Evolutionary conservation across 2,329 filamentous ascomycete species (phyloP).

Genomic region (Xylaria sp.): DNA sequence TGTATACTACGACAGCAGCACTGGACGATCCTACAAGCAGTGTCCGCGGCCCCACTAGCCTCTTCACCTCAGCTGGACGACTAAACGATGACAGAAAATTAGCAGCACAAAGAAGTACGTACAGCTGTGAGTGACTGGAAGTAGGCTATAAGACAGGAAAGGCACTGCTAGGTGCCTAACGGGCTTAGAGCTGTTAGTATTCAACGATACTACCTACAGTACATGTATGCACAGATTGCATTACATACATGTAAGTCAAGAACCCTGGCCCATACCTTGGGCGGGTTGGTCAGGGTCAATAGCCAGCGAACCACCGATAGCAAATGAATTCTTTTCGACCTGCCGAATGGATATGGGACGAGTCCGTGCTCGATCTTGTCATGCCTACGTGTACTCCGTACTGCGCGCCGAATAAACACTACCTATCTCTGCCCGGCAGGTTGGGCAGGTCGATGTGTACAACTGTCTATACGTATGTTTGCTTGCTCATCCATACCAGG

Average conservation of each 20-base stretch:
- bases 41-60: neutral
- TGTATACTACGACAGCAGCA: neutral
- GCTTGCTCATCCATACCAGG: neutral
- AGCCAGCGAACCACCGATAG: conserved; percentile 3
- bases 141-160: neutral
- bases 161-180: no score
- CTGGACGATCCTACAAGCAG: neutral
- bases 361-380: conserved; percentile 8
- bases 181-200: neutral
- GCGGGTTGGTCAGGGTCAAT: neutral
- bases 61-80: neutral
- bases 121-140: neutral
- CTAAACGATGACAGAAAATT: neutral
- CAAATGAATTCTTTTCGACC: neutral
- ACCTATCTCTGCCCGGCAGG: neutral
- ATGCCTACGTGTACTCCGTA: conserved; percentile 9
- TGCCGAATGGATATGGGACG: neutral
- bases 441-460: neutral
- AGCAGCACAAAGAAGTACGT: neutral
- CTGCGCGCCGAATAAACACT: neutral
- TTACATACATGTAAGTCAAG: neutral
- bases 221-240: neutral
- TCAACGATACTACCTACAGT: neutral
- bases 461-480: neutral
- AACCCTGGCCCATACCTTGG: conserved; percentile 8